Evolutionary conservation across 2,329 filamentous ascomycete genomes (phyloP).

Genomic region (Verticillium klebahnii): DNA sequence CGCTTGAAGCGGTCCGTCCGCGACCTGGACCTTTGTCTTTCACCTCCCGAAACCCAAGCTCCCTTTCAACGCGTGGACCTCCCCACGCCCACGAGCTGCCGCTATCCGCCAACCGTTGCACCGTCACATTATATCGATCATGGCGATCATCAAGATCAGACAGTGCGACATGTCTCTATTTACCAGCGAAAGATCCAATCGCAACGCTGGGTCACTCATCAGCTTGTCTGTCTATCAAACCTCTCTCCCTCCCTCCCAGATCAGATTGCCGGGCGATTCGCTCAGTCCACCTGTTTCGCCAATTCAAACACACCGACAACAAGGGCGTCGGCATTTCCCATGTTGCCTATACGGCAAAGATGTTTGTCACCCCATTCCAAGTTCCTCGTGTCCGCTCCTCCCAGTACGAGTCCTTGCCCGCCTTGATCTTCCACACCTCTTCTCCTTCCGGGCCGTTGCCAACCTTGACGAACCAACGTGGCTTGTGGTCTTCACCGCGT

Average conservation of each 20-base stretch:
- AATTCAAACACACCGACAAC: neutral
- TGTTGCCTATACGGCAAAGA: slow-evolving; percentile 31
- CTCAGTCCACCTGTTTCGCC: neutral
- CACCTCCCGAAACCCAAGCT: neutral
- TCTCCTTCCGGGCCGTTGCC: slow-evolving; percentile 54
- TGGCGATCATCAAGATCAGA: neutral
- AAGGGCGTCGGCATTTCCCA: neutral
- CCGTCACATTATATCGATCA: neutral
- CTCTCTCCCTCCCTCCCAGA: neutral
- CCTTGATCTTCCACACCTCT: slow-evolving; percentile 71
- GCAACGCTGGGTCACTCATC: neutral
- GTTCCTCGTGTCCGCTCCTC: slow-evolving; percentile 67
- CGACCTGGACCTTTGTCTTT: neutral
- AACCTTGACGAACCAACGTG: slow-evolving; percentile 80
- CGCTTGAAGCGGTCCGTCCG: no score
- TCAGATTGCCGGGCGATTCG: neutral
- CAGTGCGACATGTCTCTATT: neutral
- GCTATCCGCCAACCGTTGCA: neutral
- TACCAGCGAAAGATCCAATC: neutral
- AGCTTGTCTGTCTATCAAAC: neutral
- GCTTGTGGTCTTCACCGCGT: slow-evolving; percentile 64
- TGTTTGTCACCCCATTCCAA: slow-evolving; percentile 56
- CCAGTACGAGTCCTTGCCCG: slow-evolving; percentile 89
- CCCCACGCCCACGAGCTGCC: neutral
- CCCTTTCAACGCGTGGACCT: neutral